Conservation (phyloP, 805 yeast species). For the Maudiozyma turicensis region DNA sequence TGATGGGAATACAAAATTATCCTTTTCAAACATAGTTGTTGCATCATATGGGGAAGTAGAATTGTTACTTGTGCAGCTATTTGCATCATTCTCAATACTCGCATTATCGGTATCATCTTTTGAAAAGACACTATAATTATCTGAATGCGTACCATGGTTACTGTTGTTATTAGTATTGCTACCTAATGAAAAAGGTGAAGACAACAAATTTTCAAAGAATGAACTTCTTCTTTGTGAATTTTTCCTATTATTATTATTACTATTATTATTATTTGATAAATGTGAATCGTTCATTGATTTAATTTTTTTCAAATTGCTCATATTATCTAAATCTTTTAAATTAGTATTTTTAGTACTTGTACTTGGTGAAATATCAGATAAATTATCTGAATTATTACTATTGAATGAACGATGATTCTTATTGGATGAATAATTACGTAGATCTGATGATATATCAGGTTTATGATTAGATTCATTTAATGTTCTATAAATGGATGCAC, state of each 20-base stretch:
- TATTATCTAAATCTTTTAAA: neutral
- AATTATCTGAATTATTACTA: neutral
- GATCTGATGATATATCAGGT: neutral
- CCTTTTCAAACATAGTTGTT: constrained; percentile 1
- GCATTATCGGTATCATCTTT: neutral
- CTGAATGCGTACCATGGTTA: neutral
- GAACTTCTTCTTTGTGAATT: constrained; percentile 1
- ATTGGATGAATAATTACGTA: neutral
- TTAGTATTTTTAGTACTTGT: neutral
- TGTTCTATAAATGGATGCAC: constrained; percentile 7
- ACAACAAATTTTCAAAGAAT: neutral
- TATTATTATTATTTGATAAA: neutral
- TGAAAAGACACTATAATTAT: neutral
- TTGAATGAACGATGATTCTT: neutral
- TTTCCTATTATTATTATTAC: too few species aligned
- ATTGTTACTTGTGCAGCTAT: too few species aligned
- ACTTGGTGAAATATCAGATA: constrained; percentile 1
- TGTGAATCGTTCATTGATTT: neutral
- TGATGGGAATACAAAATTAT: constrained; percentile 46
- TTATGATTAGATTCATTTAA: neutral
- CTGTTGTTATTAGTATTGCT: neutral
- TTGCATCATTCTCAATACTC: neutral
- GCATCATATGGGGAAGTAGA: neutral
- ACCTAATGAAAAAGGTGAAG: neutral
- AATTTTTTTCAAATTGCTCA: neutral